These are phyloP conservation scores for Toxoplasma gondii DNA, from an alignment of 169 alveolate genomes.

Conservation along the genomic window DNA sequence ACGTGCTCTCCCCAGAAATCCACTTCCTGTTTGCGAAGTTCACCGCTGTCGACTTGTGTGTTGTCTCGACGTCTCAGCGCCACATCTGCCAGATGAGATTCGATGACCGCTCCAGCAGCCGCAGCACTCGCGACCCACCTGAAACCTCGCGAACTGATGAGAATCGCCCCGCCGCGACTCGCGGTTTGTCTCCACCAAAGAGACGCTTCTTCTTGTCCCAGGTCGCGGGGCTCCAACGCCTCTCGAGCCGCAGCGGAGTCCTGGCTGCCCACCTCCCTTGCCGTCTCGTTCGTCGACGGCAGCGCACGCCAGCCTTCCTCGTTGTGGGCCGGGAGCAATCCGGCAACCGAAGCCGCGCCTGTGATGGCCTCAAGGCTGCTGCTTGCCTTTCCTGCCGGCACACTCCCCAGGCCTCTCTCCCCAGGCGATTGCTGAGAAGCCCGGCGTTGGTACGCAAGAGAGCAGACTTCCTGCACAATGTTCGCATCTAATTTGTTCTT, in stretches of 20 bases:
- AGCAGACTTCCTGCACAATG: background rate
- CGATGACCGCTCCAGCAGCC: background rate
- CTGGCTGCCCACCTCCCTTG: too few relatives aligned
- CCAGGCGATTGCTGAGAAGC: too few relatives aligned
- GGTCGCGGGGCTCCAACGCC: slow-evolving; percentile 17
- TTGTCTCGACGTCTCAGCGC: slow-evolving; percentile 20
- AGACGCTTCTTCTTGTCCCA: background rate
- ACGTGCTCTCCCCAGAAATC: background rate
- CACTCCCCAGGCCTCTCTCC: too few relatives aligned
- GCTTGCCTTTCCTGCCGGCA: background rate
- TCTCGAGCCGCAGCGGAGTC: background rate
- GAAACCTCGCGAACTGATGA: background rate
- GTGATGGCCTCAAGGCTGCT: too few relatives aligned
- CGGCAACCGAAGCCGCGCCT: background rate
- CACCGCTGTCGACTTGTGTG: background rate
- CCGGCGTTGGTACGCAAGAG: background rate
- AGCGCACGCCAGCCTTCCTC: background rate
- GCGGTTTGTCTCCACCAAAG: background rate
- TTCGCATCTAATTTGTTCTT: background rate
- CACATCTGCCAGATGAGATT: background rate
- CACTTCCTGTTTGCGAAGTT: background rate
- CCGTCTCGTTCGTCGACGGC: background rate
- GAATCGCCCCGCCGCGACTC: background rate
- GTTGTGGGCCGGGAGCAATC: background rate
- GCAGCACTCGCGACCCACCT: background rate